Base-by-base conservation (phyloP, 108 stramenopile species). In the Licmophora abbreviata region DNA sequence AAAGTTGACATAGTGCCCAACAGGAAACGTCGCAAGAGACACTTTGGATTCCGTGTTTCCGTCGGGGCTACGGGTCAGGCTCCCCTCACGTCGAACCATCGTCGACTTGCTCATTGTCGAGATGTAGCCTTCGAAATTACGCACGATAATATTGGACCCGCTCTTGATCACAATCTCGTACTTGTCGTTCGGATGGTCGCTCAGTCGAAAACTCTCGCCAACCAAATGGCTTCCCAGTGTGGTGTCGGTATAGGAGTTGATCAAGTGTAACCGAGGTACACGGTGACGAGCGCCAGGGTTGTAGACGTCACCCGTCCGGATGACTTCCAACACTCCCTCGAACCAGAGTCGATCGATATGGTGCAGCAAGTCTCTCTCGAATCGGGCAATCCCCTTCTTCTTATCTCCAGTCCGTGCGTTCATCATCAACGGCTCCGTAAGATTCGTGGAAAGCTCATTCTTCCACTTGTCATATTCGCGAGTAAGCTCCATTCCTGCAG, bases 311-410 rank as follows among this genome's bases (percentile, higher is more conserved):
- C 56, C 58, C 18, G 31, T 22, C 12, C 58, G 46, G 9, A 69
- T 58, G 0, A 54, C 52, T 48, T 69, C 68, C 11, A 69, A 58
- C 17, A 44, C 44, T 23, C 63, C 50, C 41, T 63, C 55, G 40
- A 44, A 69, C 68, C 68, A 69, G 4, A 69, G 58, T 9, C 49
- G 36, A 54, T 69, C 68, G n/a, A 69, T 63, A 34, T 63, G 38
- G 24, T 64, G 68, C 26, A 34, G 52, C 32, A 68, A 34, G 17
- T 25, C 38, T 3, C 41, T 43, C 36, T 42, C 38, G 14, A 68
- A 27, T 50, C 29, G 31, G 10, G 28, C 47, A 32, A 58, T 28
- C 27, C 9, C 34, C 29, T 34, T 31, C 23, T 20, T 46, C 8
- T 36, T 11, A 3, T 58, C 50, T 15, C 8, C 32, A 15, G 22